Conservation (phyloP, 1,139 yeast species). For the Saccharomyces pastorianus region DNA sequence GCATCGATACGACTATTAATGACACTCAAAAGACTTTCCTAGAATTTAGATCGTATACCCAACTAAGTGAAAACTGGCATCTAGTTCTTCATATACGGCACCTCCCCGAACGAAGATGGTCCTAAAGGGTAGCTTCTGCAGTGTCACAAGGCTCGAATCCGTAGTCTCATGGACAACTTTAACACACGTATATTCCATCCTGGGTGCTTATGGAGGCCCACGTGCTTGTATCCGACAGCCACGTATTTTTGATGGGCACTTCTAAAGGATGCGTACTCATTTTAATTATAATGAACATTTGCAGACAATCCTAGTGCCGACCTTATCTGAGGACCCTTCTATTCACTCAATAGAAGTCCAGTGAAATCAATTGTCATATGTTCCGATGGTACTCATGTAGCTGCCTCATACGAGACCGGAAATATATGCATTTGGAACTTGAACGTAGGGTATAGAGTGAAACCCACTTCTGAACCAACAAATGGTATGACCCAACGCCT, state of each 20-base stretch:
- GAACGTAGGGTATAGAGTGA: conserved; percentile 9
- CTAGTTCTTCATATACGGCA: background rate
- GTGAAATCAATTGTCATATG: conserved; percentile 36
- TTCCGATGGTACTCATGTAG: conserved; percentile 44
- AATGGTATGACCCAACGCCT: conserved; percentile 6
- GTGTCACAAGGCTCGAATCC: background rate
- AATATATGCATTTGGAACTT: conserved; percentile 43
- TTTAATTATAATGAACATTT: conserved; percentile 25
- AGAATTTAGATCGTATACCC: conserved; percentile 9
- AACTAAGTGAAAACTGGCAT: conserved; percentile 6
- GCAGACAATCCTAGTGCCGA: conserved; percentile 21
- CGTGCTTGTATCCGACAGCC: conserved; percentile 20
- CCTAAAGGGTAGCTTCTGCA: background rate
- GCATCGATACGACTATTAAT: conserved; percentile 6
- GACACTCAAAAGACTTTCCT: conserved; percentile 7
- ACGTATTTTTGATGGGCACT: conserved; percentile 27
- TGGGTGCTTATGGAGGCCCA: conserved; percentile 27
- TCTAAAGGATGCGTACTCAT: conserved; percentile 25
- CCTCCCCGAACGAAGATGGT: background rate
- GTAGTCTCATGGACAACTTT: conserved; percentile 22
- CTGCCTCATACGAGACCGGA: conserved; percentile 41
- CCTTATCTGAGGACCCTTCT: conserved; percentile 6
- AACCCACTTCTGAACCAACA: background rate
- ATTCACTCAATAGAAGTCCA: conserved; percentile 3
- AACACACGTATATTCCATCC: conserved; percentile 20